phyloP scores from a whole-genome alignment of 2,329 filamentous ascomycete genomes.

The Ceratocystis lukuohia region DNA sequence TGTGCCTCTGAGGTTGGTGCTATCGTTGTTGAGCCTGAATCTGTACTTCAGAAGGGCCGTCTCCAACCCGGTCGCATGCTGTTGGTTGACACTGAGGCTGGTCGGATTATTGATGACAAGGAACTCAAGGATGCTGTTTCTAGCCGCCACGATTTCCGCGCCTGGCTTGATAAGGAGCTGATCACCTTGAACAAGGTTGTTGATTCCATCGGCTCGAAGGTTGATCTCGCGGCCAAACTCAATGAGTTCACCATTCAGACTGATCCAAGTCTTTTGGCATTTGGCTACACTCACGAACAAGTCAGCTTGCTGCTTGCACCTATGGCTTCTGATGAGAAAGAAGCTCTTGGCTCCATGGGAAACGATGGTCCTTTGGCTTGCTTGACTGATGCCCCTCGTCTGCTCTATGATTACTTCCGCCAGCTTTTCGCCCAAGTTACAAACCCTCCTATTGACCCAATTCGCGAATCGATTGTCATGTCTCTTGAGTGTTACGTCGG shows the following conservation, averaged over 20 bases:
- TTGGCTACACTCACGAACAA: conserved; percentile 91
- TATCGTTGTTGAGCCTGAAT: conserved; percentile 80
- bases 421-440: conserved; percentile 97
- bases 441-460: conserved; percentile 93
- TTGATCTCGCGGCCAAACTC: conserved; percentile 54
- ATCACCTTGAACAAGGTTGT: conserved; percentile 67
- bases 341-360: conserved; percentile 93
- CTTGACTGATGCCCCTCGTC: conserved; percentile 73
- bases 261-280: conserved; percentile 71
- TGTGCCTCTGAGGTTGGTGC: conserved; percentile 95
- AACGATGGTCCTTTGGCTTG: conserved; percentile 91
- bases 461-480: conserved; percentile 96
- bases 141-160: conserved; percentile 73
- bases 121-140: conserved; percentile 84
- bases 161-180: conserved; percentile 78
- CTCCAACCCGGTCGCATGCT: conserved; percentile 93
- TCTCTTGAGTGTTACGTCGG: conserved; percentile 93
- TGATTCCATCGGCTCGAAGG: conserved; percentile 43
- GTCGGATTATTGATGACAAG: conserved; percentile 84
- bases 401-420: conserved; percentile 93
- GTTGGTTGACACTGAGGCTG: conserved; percentile 76
- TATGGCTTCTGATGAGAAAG: conserved; percentile 95
- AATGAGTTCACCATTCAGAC: conserved; percentile 63
- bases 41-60: conserved; percentile 81
- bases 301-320: conserved; percentile 81